Evolutionary conservation across 306 rosid species (phyloP), one percentile per base, ranked within the genome.

Genomic region (Spatholobus suberectus): DNA sequence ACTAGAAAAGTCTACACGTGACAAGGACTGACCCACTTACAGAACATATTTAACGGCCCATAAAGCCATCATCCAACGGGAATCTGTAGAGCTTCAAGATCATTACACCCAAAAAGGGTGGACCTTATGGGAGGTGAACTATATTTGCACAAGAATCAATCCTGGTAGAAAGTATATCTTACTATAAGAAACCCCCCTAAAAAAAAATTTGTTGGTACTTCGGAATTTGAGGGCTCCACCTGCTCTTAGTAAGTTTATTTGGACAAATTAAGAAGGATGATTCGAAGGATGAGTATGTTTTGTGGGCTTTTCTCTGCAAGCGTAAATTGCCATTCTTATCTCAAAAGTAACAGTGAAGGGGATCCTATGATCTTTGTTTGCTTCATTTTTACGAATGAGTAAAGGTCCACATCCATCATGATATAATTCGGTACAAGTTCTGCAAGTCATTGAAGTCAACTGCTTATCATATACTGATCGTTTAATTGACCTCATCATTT

Each of bases 361-460:
- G 15, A n/a, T 14, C 6, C 70, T 8, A 37, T 20, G 20, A 57
- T 20, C 44, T 41, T 21, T 29, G 73, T 32, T 81, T 54, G 69
- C 70, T 75, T 75, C 81, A n/a, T 27, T 75, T 54, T 68, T 27
- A 59, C 71, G 15, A 10, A 20, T 54, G 29, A 35, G 1, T 0
- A 27, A 40, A 62, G 34, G 73, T 55, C 57, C 83, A 70, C 46
- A 29, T 52, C 66, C 41, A 32, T 62, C 24, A 23, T 70, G 23
- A 65, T 46, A 8, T 14, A 17, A 51, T 61, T 76, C 17, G 71
- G 32, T 70, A 26, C 49, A 27, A 51, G 9, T 47, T 76, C 37
- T 81, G 44, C 18, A 15, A 54, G 27, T 59, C 73, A 69, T 81
- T 44, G 14, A 15, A 54, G 27, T 59, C 73, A 69, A 38, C 54